A percentile compares a stretch with the other conserved stretches of the same genome.
Conservation (phyloP, 805 yeast species). For the Suhomyces prunicola region DNA sequence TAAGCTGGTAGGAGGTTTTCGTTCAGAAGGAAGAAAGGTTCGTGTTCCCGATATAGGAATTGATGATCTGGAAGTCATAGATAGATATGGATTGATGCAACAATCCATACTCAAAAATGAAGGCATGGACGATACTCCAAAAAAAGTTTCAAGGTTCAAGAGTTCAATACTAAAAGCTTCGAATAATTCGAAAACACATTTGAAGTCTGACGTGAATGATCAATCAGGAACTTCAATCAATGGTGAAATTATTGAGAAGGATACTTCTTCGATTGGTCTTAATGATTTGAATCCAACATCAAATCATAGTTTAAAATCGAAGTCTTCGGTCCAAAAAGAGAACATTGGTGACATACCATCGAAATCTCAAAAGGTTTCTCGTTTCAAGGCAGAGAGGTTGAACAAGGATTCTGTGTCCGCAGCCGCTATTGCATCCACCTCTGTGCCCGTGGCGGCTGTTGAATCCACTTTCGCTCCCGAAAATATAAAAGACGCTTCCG, state of each 20-base stretch:
- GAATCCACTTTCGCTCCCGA: neutral
- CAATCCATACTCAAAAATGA: conserved; percentile 14
- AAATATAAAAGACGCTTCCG: neutral
- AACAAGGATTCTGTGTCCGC: neutral
- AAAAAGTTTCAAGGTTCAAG: conserved; percentile 6
- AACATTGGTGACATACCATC: neutral
- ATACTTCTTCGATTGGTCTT: neutral
- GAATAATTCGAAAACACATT: neutral
- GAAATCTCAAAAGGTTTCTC: conserved; percentile 7
- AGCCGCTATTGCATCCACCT: neutral
- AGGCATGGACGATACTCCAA: conserved; percentile 2
- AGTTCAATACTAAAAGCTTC: neutral
- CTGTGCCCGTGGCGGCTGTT: neutral
- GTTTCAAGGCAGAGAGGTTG: conserved; percentile 8
- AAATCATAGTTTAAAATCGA: neutral
- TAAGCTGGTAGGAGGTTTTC: neutral
- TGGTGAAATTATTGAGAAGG: conserved; percentile 4
- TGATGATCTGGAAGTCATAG: conserved; percentile 7
- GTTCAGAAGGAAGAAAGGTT: neutral
- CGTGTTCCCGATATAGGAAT: neutral
- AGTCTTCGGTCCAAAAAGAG: neutral
- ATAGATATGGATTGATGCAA: conserved; percentile 10
- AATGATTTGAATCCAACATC: neutral
- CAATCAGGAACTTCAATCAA: neutral
- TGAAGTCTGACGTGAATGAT: neutral